Evolutionary conservation across 2,329 filamentous ascomycete genomes (phyloP).

Genomic region (Fusarium brevicatenulatum): DNA sequence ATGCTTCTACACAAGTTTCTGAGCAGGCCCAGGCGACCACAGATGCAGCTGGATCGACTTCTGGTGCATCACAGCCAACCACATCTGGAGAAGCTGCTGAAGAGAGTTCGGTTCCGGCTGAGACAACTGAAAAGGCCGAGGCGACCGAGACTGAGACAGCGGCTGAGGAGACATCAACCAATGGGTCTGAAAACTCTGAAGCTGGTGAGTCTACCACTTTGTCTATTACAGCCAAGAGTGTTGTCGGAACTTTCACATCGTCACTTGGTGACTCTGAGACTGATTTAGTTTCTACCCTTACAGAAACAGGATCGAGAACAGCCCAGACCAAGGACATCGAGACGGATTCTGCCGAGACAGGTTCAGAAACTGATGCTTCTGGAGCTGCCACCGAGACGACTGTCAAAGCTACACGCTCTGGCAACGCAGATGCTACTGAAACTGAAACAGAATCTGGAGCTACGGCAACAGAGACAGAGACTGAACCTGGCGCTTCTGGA

Average conservation of each 20-base stretch:
- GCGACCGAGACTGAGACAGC: slow-evolving; percentile 22
- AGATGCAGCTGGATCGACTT: slow-evolving; percentile 3
- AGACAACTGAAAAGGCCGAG: slow-evolving; percentile 6
- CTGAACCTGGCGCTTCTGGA: neutral
- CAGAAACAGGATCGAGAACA: slow-evolving; percentile 24
- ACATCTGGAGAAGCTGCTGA: slow-evolving; percentile 13
- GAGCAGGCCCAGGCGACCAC: neutral
- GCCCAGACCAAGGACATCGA: slow-evolving; percentile 4
- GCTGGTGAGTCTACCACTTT: slow-evolving; percentile 31
- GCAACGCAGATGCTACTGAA: slow-evolving; percentile 2
- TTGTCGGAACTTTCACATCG: slow-evolving; percentile 1
- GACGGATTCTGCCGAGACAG: slow-evolving; percentile 3
- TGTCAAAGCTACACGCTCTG: slow-evolving; percentile 2
- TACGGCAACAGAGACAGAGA: neutral
- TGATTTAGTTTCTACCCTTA: slow-evolving; percentile 21
- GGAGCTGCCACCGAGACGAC: slow-evolving; percentile 14
- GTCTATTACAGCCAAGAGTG: slow-evolving; percentile 2
- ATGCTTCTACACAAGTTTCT: neutral
- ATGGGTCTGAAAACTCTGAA: slow-evolving; percentile 30
- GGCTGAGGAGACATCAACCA: slow-evolving; percentile 34
- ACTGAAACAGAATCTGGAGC: neutral
- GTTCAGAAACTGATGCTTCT: slow-evolving; percentile 3
- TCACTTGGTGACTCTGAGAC: slow-evolving; percentile 13
- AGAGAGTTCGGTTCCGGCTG: neutral
- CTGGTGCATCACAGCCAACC: slow-evolving; percentile 17